phyloP scores from a whole-genome alignment of 169 alveolate genomes.

The Perkinsus olseni region DNA sequence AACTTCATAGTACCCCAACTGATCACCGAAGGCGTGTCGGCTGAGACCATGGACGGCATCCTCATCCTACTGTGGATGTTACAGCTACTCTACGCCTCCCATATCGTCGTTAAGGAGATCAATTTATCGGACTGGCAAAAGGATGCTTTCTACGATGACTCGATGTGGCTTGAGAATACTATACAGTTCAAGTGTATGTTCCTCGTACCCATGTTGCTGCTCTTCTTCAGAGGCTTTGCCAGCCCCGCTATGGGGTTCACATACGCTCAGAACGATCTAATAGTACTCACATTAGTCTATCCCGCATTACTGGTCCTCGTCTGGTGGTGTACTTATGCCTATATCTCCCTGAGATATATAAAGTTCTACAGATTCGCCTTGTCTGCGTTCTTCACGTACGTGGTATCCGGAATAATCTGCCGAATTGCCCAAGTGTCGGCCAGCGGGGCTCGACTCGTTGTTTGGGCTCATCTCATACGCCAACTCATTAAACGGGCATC shows the following conservation, averaged over 20 bases:
- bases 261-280: background rate
- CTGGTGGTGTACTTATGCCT: background rate
- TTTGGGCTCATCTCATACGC: background rate
- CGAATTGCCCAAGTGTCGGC: background rate
- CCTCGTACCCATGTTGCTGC: background rate
- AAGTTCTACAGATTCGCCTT: background rate
- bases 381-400: background rate
- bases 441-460: background rate
- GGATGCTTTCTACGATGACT: background rate
- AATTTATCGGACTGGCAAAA: background rate
- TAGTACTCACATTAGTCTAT: background rate
- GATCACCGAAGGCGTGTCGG: background rate
- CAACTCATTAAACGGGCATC: background rate
- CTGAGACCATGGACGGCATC: background rate
- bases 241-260: background rate
- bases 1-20: background rate
- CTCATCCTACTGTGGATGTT: background rate
- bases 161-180: background rate
- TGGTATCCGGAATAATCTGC: background rate
- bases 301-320: background rate
- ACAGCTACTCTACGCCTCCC: background rate
- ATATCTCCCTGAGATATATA: background rate
- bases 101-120: background rate
- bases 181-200: background rate
- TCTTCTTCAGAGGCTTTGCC: background rate